These are phyloP conservation scores for Trametes cinnabarina DNA, from an alignment of 768 basidiomycete genomes.

Conservation along the genomic window DNA sequence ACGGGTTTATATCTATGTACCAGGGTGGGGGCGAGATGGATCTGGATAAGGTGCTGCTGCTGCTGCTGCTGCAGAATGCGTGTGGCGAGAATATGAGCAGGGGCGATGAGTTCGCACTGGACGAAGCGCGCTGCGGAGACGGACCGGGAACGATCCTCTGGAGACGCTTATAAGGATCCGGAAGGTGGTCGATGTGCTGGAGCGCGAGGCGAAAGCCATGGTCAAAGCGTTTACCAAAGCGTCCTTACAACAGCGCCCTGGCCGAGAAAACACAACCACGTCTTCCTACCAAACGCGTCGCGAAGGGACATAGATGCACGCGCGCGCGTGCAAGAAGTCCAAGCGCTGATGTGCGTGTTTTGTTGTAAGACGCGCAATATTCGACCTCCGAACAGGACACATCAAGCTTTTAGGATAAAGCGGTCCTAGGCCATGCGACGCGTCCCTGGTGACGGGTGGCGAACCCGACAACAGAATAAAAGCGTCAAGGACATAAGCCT, in stretches of 20 bases:
- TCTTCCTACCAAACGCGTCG: slow-evolving; percentile 5
- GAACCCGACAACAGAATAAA: background rate
- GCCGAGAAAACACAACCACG: background rate
- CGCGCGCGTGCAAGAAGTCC: background rate
- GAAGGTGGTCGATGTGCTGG: no score
- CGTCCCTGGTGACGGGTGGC: background rate
- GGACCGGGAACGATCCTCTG: no score
- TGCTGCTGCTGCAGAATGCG: slow-evolving; percentile 7
- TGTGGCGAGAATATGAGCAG: background rate
- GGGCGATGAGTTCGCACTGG: background rate
- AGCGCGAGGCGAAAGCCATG: no score
- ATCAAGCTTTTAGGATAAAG: slow-evolving; percentile 1
- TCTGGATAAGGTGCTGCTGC: background rate
- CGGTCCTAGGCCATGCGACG: slow-evolving; percentile 2
- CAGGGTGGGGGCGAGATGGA: background rate
- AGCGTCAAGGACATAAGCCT: background rate
- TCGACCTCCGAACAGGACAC: background rate
- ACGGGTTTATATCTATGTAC: background rate
- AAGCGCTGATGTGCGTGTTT: slow-evolving; percentile 9
- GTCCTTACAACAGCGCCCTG: slow-evolving; percentile 2
- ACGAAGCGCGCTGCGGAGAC: background rate
- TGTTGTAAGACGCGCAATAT: background rate
- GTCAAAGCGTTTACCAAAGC: slow-evolving; percentile 1
- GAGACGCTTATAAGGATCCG: no score
- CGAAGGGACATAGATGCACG: slow-evolving; percentile 7